Evolutionary conservation across 257 asterid genomes (phyloP).

Genomic region (Capsicum rhomboideum): DNA sequence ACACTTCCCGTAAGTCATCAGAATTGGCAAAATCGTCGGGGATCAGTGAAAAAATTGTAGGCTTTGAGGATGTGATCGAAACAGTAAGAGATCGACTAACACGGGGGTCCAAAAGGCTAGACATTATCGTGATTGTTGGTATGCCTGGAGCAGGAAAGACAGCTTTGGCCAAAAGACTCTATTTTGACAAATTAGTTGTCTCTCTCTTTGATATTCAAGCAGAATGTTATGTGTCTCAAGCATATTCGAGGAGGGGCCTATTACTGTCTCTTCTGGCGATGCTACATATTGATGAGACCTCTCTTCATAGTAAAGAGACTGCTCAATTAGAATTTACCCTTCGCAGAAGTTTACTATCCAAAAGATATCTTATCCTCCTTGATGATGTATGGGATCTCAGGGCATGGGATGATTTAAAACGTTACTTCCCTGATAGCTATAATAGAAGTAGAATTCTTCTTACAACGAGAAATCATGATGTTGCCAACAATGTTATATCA

Average conservation of each 20-base stretch:
- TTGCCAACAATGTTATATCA: not conserved
- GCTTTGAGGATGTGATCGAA: not conserved
- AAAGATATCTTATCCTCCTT: not conserved
- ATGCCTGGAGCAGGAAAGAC: not conserved
- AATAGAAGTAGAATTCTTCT: not conserved
- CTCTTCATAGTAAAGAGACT: not conserved
- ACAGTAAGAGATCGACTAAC: not conserved
- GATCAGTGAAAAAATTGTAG: not conserved
- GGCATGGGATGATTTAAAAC: not conserved
- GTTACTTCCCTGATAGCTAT: not conserved
- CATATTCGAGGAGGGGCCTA: not conserved
- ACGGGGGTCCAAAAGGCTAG: not conserved
- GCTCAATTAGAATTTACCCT: constrained; percentile 1
- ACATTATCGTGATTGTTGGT: not conserved
- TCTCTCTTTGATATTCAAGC: not conserved
- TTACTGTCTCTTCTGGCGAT: not conserved
- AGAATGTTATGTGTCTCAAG: constrained; percentile 13
- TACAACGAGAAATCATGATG: not conserved
- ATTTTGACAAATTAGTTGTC: not conserved
- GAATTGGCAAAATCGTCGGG: no score
- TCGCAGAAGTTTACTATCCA: not conserved
- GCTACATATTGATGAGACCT: not conserved
- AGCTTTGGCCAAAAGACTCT: no score
- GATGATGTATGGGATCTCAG: not conserved
- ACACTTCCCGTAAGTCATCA: not conserved